These are phyloP conservation scores for Prinsepia uniflora DNA, from an alignment of 306 rosid species.

Conservation along the genomic window DNA sequence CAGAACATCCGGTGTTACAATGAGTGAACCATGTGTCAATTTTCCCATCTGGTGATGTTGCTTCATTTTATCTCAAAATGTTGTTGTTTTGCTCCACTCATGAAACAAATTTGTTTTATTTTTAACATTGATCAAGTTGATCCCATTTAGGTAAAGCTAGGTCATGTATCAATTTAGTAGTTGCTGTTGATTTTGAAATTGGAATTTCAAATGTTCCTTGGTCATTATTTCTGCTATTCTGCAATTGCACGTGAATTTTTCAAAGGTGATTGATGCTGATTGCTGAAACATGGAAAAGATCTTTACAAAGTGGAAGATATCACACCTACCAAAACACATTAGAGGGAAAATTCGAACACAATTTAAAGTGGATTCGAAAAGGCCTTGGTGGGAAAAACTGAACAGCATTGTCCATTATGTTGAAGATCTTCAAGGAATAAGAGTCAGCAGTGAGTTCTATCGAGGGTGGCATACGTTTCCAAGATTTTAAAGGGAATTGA, in stretches of 20 bases:
- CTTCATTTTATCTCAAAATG: conserved; percentile 35
- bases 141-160: conserved; percentile 26
- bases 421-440: no score
- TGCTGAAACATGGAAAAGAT: no score
- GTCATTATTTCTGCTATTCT: neutral
- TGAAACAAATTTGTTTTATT: conserved; percentile 35
- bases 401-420: no score
- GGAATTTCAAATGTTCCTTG: conserved; percentile 4
- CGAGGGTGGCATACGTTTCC: no score
- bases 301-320: neutral
- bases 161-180: conserved; percentile 14
- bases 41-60: conserved; percentile 20
- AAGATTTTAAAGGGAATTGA: no score
- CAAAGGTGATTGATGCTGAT: neutral
- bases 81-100: conserved; percentile 25
- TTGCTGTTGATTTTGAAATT: conserved; percentile 20
- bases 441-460: no score
- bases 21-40: conserved; percentile 9
- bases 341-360: no score
- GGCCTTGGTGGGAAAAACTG: no score
- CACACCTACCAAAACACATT: neutral
- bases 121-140: conserved; percentile 22
- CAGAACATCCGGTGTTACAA: conserved; percentile 15
- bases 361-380: no score
- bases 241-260: neutral